Evolutionary conservation across 1,284 basidiomycete species (phyloP).

Genomic region (Vanrija sp.): DNA sequence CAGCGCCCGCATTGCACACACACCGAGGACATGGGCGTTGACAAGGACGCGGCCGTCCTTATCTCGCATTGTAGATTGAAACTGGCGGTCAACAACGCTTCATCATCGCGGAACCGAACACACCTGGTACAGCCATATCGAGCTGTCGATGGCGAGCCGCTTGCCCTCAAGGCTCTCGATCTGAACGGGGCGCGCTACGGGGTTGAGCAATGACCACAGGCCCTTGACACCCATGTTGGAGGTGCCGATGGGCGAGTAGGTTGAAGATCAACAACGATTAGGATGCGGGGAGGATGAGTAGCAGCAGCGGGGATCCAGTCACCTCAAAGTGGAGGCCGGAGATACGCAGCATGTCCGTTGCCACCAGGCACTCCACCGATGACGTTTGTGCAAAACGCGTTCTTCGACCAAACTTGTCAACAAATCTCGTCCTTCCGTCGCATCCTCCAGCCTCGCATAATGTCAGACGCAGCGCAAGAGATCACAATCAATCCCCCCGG

Average conservation of each 20-base stretch:
- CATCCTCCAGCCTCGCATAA: no score
- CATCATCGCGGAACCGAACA: background rate
- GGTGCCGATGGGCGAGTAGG: no score
- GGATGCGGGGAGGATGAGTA: no score
- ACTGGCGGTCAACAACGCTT: slow-evolving; percentile 54
- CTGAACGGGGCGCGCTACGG: slow-evolving; percentile 85
- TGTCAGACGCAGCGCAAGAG: no score
- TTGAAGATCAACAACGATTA: no score
- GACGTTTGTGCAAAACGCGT: no score
- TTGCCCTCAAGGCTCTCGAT: slow-evolving; percentile 89
- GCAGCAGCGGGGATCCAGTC: no score
- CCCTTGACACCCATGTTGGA: slow-evolving; percentile 85
- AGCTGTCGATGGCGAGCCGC: slow-evolving; percentile 91
- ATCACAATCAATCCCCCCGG: background rate
- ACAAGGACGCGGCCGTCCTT: slow-evolving; percentile 86
- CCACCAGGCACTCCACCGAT: no score
- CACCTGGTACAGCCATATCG: slow-evolving; percentile 88
- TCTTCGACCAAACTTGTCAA: no score
- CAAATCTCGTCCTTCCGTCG: no score
- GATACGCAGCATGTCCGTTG: no score
- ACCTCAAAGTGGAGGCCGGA: no score
- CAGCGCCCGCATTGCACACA: background rate
- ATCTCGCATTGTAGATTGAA: slow-evolving; percentile 98
- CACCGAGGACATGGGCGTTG: slow-evolving; percentile 90
- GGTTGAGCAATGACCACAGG: slow-evolving; percentile 83